These are phyloP conservation scores for Cladorrhinum sp. DNA, from an alignment of 2,329 filamentous ascomycete genomes.

Conservation along the genomic window DNA sequence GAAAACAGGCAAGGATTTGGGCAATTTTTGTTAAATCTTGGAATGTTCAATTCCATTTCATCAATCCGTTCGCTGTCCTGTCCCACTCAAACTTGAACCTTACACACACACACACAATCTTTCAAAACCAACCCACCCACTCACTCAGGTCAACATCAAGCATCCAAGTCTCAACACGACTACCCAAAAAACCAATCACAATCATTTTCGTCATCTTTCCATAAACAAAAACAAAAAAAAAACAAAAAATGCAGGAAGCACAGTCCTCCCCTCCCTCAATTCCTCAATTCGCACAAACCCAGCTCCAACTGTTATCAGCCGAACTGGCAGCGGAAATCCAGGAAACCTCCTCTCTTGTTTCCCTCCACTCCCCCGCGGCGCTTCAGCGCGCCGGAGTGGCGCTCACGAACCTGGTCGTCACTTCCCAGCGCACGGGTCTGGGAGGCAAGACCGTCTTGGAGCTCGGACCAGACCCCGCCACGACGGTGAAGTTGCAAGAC, in stretches of 20 bases:
- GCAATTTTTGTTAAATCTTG: background rate
- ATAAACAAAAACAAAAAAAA: too few relatives aligned
- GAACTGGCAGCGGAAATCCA: constrained; percentile 71
- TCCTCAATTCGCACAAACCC: constrained; percentile 64
- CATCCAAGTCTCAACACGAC: too few relatives aligned
- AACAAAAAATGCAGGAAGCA: constrained; percentile 10
- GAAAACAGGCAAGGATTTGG: background rate
- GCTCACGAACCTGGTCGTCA: constrained; percentile 69
- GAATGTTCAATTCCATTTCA: too few relatives aligned
- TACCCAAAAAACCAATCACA: too few relatives aligned
- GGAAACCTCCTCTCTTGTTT: constrained; percentile 66
- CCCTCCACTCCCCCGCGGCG: constrained; percentile 62
- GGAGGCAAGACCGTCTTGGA: constrained; percentile 90
- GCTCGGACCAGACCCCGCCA: constrained; percentile 62
- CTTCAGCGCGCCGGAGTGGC: constrained; percentile 77
- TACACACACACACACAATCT: background rate
- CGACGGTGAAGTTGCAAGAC: constrained; percentile 43
- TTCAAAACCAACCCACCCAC: too few relatives aligned
- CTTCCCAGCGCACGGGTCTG: constrained; percentile 78
- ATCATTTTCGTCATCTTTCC: too few relatives aligned
- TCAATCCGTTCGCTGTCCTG: background rate
- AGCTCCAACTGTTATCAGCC: constrained; percentile 65
- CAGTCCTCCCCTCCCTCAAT: constrained; percentile 38
- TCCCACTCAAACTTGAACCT: background rate
- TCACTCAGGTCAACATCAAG: background rate